Base-by-base conservation (phyloP, 257 asterid species). In the Marsdenia floribunda region DNA sequence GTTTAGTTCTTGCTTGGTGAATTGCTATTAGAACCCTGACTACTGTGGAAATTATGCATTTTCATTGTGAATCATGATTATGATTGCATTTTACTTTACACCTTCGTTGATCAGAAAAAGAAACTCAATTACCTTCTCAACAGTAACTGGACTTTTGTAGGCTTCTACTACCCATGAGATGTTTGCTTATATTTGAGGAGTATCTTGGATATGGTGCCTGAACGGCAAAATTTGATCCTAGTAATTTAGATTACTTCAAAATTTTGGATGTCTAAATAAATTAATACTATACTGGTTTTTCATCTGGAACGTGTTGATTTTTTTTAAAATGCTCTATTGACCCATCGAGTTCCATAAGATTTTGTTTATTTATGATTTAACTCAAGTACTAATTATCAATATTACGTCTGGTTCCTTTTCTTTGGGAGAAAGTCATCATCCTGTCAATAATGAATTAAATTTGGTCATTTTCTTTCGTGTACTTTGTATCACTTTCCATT, bases 41-140 rank as follows among this genome's bases (percentile, higher is more conserved):
- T 44, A 18, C 26, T 26, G n/a, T 5, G 4, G 6, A 16, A 18
- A 26, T 40, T 29, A 29, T 26, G 33, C 49, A 26, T 42, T 44
- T 5, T 18, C 13, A n/a, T 46, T 10, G 22, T 29, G 40, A 73
- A 19, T 29, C 77, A 14, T 24, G 55, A 66, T 44, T 29, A n/a
- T 2, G 24, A 53, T 35, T 63, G 74, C 44, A 18, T 54, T 53
- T 21, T 5, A 54, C 16, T 19, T 61, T 29, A 21, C 61, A 70
- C 50, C 59, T 75, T 54, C 60, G 37, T 61, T 61, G 67, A 58
- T 53, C 22, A 29, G 50, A 46, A 58, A n/a, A 40, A 76, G 37
- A 76, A 70, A 53, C 21, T 69, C 42, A 76, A 69, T 76, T n/a
- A 58, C 58, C 38, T 73, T 44, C 21, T 59, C 3, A 69, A 42